These are phyloP conservation scores for Glarea lozoyensis DNA, from an alignment of 495 filamentous ascomycete genomes.

Conservation along the genomic window DNA sequence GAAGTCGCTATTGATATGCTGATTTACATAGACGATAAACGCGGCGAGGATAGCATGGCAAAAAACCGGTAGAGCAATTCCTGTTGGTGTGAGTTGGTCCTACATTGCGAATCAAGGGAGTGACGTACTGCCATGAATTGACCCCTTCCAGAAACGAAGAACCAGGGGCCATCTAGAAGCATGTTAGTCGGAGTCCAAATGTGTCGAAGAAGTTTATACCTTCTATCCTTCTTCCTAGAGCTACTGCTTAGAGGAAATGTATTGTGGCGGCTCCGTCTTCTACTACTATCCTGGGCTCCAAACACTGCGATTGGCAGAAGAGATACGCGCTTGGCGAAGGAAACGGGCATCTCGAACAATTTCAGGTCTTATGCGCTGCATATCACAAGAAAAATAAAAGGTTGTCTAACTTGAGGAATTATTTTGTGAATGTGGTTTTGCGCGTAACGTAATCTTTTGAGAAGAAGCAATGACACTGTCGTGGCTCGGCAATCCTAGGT, in stretches of 20 bases:
- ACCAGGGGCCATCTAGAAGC: slow-evolving; percentile 62
- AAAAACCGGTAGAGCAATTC: slow-evolving; percentile 53
- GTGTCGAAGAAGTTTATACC: slow-evolving; percentile 3
- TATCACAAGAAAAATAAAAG: background rate
- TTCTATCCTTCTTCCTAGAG: slow-evolving; percentile 39
- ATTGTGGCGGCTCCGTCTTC: slow-evolving; percentile 2
- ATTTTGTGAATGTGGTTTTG: no score
- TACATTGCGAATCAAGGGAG: background rate
- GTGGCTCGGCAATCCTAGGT: no score
- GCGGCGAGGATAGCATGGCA: slow-evolving; percentile 57
- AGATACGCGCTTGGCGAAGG: slow-evolving; percentile 11
- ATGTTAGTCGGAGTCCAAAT: slow-evolving; percentile 1
- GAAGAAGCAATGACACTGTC: no score
- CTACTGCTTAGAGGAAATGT: slow-evolving; percentile 42
- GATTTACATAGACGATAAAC: slow-evolving; percentile 54
- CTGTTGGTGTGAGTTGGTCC: slow-evolving; percentile 8
- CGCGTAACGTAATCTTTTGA: no score
- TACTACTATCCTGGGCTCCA: slow-evolving; percentile 4
- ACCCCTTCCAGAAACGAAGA: slow-evolving; percentile 67
- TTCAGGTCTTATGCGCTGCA: background rate
- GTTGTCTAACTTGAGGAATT: no score
- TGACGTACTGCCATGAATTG: slow-evolving; percentile 48
- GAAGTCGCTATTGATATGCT: slow-evolving; percentile 41
- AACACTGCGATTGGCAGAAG: slow-evolving; percentile 10
- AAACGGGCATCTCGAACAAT: slow-evolving; percentile 4